Percentiles rank a stretch among this genome's conserved stretches.
phyloP scores from a whole-genome alignment of 768 basidiomycete species.

The Russula dissimulans region DNA sequence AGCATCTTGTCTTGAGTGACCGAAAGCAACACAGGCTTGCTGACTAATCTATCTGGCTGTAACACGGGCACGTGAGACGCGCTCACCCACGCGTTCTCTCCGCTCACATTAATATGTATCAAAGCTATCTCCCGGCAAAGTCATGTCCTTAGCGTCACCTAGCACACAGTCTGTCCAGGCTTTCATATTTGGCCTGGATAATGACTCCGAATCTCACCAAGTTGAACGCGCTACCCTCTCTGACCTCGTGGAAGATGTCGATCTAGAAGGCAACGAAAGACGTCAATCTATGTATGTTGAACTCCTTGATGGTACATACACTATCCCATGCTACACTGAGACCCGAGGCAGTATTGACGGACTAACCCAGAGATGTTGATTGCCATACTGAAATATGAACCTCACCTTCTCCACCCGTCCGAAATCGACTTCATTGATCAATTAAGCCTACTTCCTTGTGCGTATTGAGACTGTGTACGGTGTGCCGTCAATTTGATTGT shows the following conservation, averaged over 20 bases:
- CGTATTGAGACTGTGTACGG: conserved; percentile 21
- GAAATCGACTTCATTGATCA: conserved; percentile 39
- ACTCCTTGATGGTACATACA: conserved; percentile 31
- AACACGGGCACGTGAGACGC: neutral
- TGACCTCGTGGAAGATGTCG: neutral
- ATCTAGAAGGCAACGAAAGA: conserved; percentile 7
- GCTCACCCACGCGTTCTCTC: neutral
- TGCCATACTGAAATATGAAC: conserved; percentile 42
- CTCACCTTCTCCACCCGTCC: conserved; percentile 39
- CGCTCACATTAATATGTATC: neutral
- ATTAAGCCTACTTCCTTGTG: conserved; percentile 42
- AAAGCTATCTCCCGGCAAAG: neutral
- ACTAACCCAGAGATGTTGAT: conserved; percentile 42
- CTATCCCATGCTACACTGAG: neutral
- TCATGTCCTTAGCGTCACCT: conserved; percentile 13
- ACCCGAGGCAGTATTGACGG: neutral
- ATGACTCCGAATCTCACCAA: neutral
- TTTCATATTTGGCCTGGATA: conserved; percentile 14
- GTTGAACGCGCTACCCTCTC: neutral
- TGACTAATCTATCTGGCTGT: conserved; percentile 3
- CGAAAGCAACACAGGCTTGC: neutral
- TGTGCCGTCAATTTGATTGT: neutral
- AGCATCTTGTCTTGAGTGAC: conserved; percentile 29
- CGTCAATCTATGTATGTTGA: conserved; percentile 35
- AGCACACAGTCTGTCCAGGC: conserved; percentile 8